Base-by-base conservation (phyloP, 805 yeast species). In the Barnettozyma vustinii region DNA sequence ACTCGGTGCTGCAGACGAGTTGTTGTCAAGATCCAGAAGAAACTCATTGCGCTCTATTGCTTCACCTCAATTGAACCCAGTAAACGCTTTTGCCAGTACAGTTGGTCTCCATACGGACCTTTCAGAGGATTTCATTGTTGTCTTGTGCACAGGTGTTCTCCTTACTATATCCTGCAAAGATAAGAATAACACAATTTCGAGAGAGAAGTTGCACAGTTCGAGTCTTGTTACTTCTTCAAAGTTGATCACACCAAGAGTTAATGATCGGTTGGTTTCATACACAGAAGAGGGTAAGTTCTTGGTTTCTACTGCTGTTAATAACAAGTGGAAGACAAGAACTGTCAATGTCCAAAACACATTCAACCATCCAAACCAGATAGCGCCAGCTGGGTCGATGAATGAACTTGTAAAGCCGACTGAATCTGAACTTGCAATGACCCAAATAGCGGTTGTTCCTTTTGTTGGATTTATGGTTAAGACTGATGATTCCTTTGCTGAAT, bases 391-490 rank as follows among this genome's bases (percentile, higher is more conserved):
- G 8, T 20, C 9, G 13, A 13, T 21, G 7, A 42, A 44, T 20
- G 48, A 43, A 16, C 27, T 37, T 10, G 32, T 27, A 15, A 12
- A 12, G 18, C 35, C 40, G 1, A n/a, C 37, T 10, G 42, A 43
- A 13, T 2, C 25, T 13, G 27, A 44, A 20, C 33, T 48, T 27
- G 20, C 44, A 1, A 42, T 41, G 8, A 49, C 52, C 8, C 58
- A 60, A 32, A 69, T 83, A 50, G 78, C 76, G 13, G 63, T 81
- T 9, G 79, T 85, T 25, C 80, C 85, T 9, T 85, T 84, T 67
- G 84, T 85, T 35, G 91, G 92, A 19, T 81, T 86, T 85, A 69
- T 84, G 44, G 75, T 86, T 7, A 67, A 84, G 40, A 84, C 87
- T 1, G 70, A 71, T 44, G 76, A 77, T 15, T 62, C 70, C 13